Evolutionary conservation across 1,139 yeast genomes (phyloP).

Genomic region (Diutina pseudorugosa): DNA sequence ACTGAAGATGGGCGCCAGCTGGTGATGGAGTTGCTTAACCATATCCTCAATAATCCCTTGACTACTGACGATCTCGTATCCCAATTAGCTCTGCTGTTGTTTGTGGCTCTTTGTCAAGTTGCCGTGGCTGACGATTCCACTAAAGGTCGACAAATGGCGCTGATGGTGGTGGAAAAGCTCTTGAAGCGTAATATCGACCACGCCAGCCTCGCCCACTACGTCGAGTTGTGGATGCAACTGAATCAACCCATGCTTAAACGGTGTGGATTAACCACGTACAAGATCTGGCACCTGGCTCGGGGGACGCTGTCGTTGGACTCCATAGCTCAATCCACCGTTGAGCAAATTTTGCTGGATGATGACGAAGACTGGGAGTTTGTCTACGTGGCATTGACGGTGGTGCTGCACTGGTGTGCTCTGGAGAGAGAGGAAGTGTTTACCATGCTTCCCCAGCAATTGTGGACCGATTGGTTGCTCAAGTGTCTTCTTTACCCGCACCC

Average conservation of each 20-base stretch:
- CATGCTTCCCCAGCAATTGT: constrained; percentile 10
- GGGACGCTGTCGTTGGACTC: constrained; percentile 23
- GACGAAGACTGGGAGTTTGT: constrained; percentile 59
- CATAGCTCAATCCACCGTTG: constrained; percentile 25
- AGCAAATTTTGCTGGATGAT: constrained; percentile 21
- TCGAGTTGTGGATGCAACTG: constrained; percentile 54
- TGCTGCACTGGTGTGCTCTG: constrained; percentile 27
- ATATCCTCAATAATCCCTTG: constrained; percentile 45
- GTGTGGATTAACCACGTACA: constrained; percentile 70
- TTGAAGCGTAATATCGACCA: constrained; percentile 35
- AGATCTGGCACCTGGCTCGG: constrained; percentile 44
- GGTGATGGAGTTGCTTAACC: constrained; percentile 75
- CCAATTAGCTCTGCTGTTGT: constrained; percentile 62
- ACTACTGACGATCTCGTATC: constrained; percentile 51
- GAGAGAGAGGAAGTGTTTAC: constrained; percentile 20
- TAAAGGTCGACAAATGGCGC: constrained; percentile 82
- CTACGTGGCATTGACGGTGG: constrained; percentile 51
- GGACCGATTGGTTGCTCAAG: constrained; percentile 13
- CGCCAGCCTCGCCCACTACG: constrained; percentile 38
- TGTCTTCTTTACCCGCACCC: constrained; percentile 75
- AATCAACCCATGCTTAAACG: constrained; percentile 43
- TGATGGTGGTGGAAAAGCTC: constrained; percentile 45
- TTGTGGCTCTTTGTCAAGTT: constrained; percentile 70
- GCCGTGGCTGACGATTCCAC: constrained; percentile 67
- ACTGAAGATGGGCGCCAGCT: constrained; percentile 83